These are phyloP conservation scores for Fusarium secorum DNA, from an alignment of 2,329 filamentous ascomycete species.

Conservation along the genomic window DNA sequence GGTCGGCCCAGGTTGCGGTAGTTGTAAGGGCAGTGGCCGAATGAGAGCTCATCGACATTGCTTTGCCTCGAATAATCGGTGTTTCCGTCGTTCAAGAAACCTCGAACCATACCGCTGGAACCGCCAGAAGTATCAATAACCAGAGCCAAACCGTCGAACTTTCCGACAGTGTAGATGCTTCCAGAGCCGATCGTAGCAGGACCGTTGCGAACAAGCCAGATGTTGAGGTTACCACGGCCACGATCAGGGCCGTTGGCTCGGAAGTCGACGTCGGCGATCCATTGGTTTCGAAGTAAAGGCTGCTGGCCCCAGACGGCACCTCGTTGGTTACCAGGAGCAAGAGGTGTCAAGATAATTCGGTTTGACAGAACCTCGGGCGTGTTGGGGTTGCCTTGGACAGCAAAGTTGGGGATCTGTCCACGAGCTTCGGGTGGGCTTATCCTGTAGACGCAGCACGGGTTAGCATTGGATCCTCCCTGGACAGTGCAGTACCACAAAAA, in stretches of 20 bases:
- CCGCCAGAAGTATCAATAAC: slow-evolving; percentile 86
- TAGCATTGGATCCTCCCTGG: not conserved
- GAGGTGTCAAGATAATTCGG: slow-evolving; percentile 89
- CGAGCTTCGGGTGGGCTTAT: slow-evolving; percentile 68
- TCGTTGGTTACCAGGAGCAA: slow-evolving; percentile 83
- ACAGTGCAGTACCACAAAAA: not conserved
- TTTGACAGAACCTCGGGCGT: slow-evolving; percentile 78
- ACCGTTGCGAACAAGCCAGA: slow-evolving; percentile 86
- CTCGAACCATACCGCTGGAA: slow-evolving; percentile 79
- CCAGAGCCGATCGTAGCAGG: slow-evolving; percentile 69
- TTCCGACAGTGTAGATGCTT: slow-evolving; percentile 83
- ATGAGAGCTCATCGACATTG: slow-evolving; percentile 85
- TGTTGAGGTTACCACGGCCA: slow-evolving; percentile 86
- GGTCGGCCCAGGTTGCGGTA: slow-evolving; percentile 93
- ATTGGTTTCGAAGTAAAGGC: slow-evolving; percentile 69
- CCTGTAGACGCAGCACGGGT: slow-evolving; percentile 49
- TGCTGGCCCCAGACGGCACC: slow-evolving; percentile 82
- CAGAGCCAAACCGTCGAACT: slow-evolving; percentile 90
- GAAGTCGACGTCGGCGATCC: slow-evolving; percentile 87
- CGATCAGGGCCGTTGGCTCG: slow-evolving; percentile 85
- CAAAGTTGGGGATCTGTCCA: slow-evolving; percentile 62
- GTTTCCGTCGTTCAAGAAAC: slow-evolving; percentile 91
- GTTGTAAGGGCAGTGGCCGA: slow-evolving; percentile 88
- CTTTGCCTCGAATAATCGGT: slow-evolving; percentile 77
- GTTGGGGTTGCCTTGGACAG: slow-evolving; percentile 61